These are phyloP conservation scores for Candida silvicultrix DNA, from an alignment of 805 yeast genomes.

Conservation along the genomic window DNA sequence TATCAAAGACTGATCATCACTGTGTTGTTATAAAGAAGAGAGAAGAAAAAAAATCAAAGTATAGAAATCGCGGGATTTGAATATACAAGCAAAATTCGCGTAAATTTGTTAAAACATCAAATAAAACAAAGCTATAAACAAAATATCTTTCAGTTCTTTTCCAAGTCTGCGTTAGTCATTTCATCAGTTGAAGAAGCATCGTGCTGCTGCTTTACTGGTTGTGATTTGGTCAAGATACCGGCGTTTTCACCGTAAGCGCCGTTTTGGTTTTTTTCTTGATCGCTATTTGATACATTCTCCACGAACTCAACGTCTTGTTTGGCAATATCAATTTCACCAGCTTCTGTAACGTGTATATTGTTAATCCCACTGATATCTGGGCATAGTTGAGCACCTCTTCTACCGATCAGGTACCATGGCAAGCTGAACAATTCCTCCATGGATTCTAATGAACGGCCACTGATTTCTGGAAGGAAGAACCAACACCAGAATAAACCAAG, in stretches of 20 bases:
- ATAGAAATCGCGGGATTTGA: not conserved
- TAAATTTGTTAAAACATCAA: not conserved
- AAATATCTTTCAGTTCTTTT: not conserved
- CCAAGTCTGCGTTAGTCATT: not conserved
- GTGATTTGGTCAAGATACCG: not conserved
- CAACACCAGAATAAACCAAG: slow-evolving; percentile 35
- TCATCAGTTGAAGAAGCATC: not conserved
- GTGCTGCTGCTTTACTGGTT: not conserved
- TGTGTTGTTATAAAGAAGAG: too few species aligned
- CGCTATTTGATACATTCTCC: slow-evolving; percentile 3
- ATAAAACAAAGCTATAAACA: not conserved
- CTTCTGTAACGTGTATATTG: slow-evolving; percentile 13
- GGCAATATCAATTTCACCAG: slow-evolving; percentile 8
- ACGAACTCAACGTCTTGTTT: slow-evolving; percentile 10
- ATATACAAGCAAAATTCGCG: not conserved
- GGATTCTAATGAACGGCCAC: slow-evolving; percentile 33
- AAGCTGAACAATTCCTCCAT: slow-evolving; percentile 32
- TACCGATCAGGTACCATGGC: slow-evolving; percentile 55
- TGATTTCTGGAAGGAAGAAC: slow-evolving; percentile 31
- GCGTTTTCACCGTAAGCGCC: not conserved
- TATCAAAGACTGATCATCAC: too few species aligned
- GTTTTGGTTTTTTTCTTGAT: not conserved
- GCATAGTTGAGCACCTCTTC: slow-evolving; percentile 44
- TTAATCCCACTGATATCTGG: slow-evolving; percentile 42
- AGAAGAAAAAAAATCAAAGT: too few species aligned